A percentile compares a stretch with the other conserved stretches of the same genome.
Evolutionary conservation across 257 asterid genomes (phyloP).

Genomic region (Solanum lignicaule): DNA sequence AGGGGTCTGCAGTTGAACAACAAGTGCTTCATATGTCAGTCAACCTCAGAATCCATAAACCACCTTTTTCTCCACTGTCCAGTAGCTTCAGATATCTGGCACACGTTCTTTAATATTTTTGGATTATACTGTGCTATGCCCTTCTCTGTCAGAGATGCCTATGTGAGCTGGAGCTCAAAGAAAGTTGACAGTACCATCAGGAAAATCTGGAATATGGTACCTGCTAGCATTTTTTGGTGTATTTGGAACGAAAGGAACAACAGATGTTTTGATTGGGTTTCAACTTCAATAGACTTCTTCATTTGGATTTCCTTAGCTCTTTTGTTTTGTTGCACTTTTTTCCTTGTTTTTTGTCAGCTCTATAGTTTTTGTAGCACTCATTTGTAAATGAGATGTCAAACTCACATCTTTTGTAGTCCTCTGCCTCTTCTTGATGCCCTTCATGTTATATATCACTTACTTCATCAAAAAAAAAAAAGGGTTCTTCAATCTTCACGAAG

Average conservation of each 20-base stretch:
- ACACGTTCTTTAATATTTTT: background rate
- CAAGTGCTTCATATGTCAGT: background rate
- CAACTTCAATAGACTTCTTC: background rate
- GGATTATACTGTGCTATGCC: background rate
- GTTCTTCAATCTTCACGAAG: background rate
- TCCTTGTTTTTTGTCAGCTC: background rate
- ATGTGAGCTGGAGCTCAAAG: background rate
- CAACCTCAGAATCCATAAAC: background rate
- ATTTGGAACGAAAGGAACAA: background rate
- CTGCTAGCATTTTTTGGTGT: background rate
- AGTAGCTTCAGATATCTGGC: background rate
- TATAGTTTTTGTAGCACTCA: background rate
- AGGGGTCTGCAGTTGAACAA: background rate
- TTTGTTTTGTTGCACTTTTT: background rate
- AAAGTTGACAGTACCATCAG: background rate
- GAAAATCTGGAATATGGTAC: background rate
- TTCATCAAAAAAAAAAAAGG: background rate
- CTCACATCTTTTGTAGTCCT: background rate
- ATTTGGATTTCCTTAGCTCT: background rate
- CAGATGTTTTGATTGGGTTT: background rate
- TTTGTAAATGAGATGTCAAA: background rate
- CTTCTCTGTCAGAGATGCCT: background rate
- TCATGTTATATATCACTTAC: background rate
- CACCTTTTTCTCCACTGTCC: background rate
- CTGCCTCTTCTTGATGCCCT: background rate